Evolutionary conservation across 208 protist species (phyloP), one percentile per base, ranked within the genome.

Genomic region (Leishmania gerbilli): DNA sequence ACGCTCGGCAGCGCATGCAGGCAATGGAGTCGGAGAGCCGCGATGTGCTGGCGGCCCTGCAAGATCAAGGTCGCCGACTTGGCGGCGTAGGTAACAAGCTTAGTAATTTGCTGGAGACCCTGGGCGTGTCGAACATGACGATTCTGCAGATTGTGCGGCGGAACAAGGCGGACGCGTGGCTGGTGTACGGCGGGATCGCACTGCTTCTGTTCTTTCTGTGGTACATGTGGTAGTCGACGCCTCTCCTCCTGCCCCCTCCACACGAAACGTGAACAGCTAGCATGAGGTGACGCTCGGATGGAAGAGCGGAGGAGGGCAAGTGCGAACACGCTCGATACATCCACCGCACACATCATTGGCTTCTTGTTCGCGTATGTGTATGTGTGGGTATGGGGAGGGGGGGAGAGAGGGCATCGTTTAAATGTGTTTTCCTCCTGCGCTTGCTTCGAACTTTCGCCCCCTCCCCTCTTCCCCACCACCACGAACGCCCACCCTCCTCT

Each of bases 41-140:
- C 51, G 90, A 84, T 64, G 88, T 97, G 53, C 81, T 97, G 77
- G 80, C 89, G 49, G 91, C 89, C 42, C 77, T 97, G 58, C 88
- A 90, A 79, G 88, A 81, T 34, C 93, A 97, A 76, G 91, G 91
- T 5, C 42, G 83, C 27, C 89, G 90, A 27, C 83, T 97, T 17
- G 89, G 91, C 27, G 89, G 90, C 15, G 79, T 91, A 0, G 89
- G 88, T 0, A 86, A 87, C 76, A 94, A 93, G 55, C 80, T 95
- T 34, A 88, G 83, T 5, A 84, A 91, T 76, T 45, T 97, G 75
- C 80, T 97, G 49, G 93, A 97, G 79, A 90, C 93, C 76, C 62
- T 97, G 37, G 93, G 91, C 2, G 87, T 97, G 37, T 93, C 93
- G 13, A 95, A 97, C 82, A 93, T 86, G 42, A 95, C 92, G 0